These are phyloP conservation scores for Gentiana dahurica DNA, from an alignment of 257 asterid species.

Conservation along the genomic window DNA sequence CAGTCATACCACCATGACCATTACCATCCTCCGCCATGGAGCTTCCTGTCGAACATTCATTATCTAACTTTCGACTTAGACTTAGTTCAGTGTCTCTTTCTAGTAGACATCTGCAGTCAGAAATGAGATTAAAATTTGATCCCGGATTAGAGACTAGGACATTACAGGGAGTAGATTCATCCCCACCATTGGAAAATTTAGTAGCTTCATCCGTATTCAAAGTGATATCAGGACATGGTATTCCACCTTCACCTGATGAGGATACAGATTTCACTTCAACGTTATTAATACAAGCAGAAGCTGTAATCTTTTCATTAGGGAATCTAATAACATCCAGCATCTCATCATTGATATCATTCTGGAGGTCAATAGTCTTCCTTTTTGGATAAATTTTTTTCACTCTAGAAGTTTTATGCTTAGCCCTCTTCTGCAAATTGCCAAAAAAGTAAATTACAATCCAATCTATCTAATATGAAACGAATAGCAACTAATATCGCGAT, in stretches of 20 bases:
- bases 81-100: constrained; percentile 13
- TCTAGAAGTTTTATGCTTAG: constrained; percentile 3
- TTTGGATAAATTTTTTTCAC: constrained; percentile 37
- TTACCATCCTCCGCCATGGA: constrained; percentile 24
- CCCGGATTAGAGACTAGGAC: constrained; percentile 21
- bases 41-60: constrained; percentile 26
- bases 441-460: constrained; percentile 6
- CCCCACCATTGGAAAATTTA: constrained; percentile 22
- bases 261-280: constrained; percentile 13
- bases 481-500: not conserved
- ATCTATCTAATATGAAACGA: constrained; percentile 1
- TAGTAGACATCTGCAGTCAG: constrained; percentile 7
- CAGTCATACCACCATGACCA: constrained; percentile 12
- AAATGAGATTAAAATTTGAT: constrained; percentile 12
- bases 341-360: constrained; percentile 14
- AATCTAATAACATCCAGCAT: constrained; percentile 17
- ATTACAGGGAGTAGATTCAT: constrained; percentile 18
- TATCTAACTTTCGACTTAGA: constrained; percentile 14
- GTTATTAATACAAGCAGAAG: constrained; percentile 21
- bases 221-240: constrained; percentile 12
- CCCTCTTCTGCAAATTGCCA: constrained; percentile 27
- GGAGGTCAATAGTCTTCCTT: constrained; percentile 21
- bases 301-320: constrained; percentile 25
- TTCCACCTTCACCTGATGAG: constrained; percentile 24
- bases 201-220: constrained; percentile 17